Base-by-base conservation (phyloP, 2,329 filamentous ascomycete genomes). In the Fusarium sp. region DNA sequence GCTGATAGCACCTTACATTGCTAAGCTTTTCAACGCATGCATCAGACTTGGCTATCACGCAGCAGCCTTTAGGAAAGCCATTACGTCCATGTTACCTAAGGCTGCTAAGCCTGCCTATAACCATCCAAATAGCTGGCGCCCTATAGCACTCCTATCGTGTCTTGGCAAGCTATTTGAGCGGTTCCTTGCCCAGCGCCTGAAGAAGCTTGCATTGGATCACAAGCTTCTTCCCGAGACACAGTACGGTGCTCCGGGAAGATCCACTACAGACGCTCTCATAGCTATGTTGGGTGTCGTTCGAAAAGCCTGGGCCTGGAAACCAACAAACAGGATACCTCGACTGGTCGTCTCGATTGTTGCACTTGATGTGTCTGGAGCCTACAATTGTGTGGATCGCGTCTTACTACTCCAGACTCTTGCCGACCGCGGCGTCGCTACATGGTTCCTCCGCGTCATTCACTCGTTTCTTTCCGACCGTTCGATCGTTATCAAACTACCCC, bases 301-400 rank as follows among this genome's bases (percentile, higher is more conserved):
- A 8, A 26, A 14, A 13, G 56, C 57, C 15, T 71, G 65, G 44
- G 35, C n/a, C 6, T 45, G 26, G 32, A 50, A 42, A 26, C 22
- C 11, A 13, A 17, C 6, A 22, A 2, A 4, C 15, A 2, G 4
- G 6, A 24, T 15, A 39, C 3, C 30, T 20, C 26, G 10, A 30
- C 15, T n/a, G 26, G 53, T 38, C 24, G 64, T 36, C 5, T 63
- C 62, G 2, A 12, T 70, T 8, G 4, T 64, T 28, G 32, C 41
- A 15, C 63, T 73, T 26, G 70, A 73, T 36, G 41, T 69, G 20
- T n/a, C 44, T 14, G 51, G 55, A 5, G 68, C 70, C 3, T 73
- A 51, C 26, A 55, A 70, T 42, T 35, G 39, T 32, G 30, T 64
- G 12, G 17, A 44, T 14, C 56, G 56, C 14, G 11, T 4, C 1